Evolutionary conservation across 306 rosid genomes (phyloP), one percentile per base, ranked within the genome.

Genomic region (Argentina anserina): DNA sequence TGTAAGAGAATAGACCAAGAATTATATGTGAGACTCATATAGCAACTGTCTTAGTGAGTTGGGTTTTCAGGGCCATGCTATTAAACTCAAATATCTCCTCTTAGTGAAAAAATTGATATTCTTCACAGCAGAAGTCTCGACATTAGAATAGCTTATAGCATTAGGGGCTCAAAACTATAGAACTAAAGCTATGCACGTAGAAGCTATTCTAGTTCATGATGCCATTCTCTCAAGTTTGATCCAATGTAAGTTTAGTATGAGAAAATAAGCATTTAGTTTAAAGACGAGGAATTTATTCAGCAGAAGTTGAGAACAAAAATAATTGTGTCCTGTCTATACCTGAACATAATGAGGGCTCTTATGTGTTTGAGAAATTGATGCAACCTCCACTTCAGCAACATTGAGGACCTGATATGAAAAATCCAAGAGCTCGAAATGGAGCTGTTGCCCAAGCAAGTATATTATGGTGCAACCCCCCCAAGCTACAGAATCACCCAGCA

Each of bases 381-480:
- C 87, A 62, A 80, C 85, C 82, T 94, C 98, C 77, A 90, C 97
- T 87, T 94, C 98, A 25, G 97, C 97, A 15, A 94, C 89, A 72
- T 94, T 94, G 74, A 94, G 94, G 56, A 94, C 86, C 77, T 94
- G 98, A 80, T 94, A 84, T 12, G 97, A 94, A 83, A 94, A 94
- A 85, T 94, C 98, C 75, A 94, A 89, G 84, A 94, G 93, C 91
- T 91, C 97, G 71, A 94, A 94, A 81, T 94, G 97, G 63, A 91
- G 84, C 79, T 94, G 98, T 73, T 94, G 98, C 70, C 98, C 98
- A 60, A 94, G 97, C 89, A 94, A 82, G 84, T 94, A 91, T 74
- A 94, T 89, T 72, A 94, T 80, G 75, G 98, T 94, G 88, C 98
- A 94, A 73, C 95, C 98, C 29, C 98, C 98, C 98, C 98, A 94